phyloP scores from a whole-genome alignment of 768 basidiomycete species.

The Gymnopilus junonius region DNA sequence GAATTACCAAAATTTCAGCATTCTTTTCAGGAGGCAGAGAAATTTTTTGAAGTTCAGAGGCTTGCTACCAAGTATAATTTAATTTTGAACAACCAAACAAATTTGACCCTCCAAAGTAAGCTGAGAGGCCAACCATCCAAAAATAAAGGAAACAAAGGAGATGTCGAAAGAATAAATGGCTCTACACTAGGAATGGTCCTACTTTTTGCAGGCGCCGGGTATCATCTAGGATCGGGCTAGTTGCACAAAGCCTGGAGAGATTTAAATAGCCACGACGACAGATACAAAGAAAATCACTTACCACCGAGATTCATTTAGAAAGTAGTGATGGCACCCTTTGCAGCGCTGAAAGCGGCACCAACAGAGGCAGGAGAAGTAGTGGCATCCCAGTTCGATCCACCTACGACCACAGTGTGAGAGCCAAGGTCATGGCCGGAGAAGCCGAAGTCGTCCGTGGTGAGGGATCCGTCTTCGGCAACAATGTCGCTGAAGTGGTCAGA shows the following conservation, averaged over 20 bases:
- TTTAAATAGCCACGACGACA: neutral
- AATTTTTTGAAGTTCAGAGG: too few species aligned
- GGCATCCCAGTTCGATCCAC: conserved; percentile 45
- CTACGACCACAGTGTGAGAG: conserved; percentile 34
- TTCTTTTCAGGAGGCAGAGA: too few species aligned
- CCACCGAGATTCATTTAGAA: conserved; percentile 1
- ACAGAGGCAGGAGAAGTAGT: conserved; percentile 32
- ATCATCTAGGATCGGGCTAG: neutral
- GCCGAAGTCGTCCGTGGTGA: conserved; percentile 41
- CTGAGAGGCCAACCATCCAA: neutral
- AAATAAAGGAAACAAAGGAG: neutral
- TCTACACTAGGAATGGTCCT: neutral
- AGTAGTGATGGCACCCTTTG: conserved; percentile 26
- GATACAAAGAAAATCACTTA: neutral
- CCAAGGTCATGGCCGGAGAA: conserved; percentile 46
- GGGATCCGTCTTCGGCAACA: conserved; percentile 37
- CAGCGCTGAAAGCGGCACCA: conserved; percentile 34
- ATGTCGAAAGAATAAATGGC: neutral
- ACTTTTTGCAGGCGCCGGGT: neutral
- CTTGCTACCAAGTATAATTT: neutral
- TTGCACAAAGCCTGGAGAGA: neutral
- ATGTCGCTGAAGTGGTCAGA: conserved; percentile 32
- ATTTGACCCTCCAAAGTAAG: neutral
- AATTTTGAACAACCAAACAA: neutral
- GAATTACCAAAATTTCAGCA: too few species aligned